Conservation (phyloP, 176 grass and related monocot species). For the Oryza meyeriana region DNA sequence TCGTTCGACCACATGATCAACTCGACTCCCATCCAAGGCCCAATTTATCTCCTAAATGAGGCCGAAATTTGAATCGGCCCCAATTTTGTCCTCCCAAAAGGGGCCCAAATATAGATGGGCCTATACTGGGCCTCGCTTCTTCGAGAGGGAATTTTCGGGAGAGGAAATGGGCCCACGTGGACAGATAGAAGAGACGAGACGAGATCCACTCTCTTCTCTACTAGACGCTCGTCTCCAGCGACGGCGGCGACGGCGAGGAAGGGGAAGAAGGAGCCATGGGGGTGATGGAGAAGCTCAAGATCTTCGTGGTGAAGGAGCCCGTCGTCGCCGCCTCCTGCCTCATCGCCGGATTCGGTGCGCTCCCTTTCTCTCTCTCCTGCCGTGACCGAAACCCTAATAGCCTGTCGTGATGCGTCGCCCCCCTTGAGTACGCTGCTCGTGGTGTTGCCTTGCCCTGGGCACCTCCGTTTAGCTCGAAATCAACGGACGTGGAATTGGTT, state of each 20-base stretch:
- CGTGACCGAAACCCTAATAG: conserved; percentile 21
- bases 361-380: background rate
- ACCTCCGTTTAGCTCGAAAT: background rate
- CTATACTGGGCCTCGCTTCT: background rate
- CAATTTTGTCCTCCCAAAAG: background rate
- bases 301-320: conserved; percentile 80
- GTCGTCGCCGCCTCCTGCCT: conserved; percentile 85
- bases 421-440: background rate
- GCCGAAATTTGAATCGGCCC: background rate
- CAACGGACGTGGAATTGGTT: background rate
- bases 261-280: conserved; percentile 37
- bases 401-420: background rate
- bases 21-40: background rate
- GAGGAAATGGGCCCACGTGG: background rate
- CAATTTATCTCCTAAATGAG: background rate
- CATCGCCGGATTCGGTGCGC: conserved; percentile 83
- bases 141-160: background rate
- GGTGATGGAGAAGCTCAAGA: conserved; percentile 73
- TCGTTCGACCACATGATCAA: too few species aligned
- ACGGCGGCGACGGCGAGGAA: conserved; percentile 35
- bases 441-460: background rate
- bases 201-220: background rate
- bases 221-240: background rate
- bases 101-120: background rate
- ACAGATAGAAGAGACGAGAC: background rate